Evolutionary conservation across 2,329 filamentous ascomycete species (phyloP).

Genomic region (Calycina marina): DNA sequence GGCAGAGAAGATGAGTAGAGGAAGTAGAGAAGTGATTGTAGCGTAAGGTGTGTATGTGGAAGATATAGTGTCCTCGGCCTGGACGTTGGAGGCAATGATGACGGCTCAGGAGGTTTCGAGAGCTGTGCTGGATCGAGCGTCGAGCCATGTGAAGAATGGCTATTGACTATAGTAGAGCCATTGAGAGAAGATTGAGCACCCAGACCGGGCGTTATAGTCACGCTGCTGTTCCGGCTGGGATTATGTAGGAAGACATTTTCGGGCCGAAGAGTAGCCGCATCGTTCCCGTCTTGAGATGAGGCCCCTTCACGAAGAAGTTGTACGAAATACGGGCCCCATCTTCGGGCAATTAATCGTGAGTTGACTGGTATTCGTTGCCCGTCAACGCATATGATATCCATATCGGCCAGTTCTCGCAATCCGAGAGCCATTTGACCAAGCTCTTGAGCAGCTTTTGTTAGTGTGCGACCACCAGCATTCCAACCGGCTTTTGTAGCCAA

Average conservation of each 20-base stretch:
- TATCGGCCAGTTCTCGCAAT: constrained; percentile 79
- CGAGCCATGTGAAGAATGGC: constrained; percentile 18
- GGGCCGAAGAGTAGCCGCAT: constrained; percentile 62
- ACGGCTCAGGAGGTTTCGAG: constrained; percentile 12
- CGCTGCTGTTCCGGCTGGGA: constrained; percentile 59
- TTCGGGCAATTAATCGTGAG: constrained; percentile 69
- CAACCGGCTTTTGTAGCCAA: constrained; percentile 37
- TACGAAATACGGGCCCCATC: constrained; percentile 95
- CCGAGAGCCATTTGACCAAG: constrained; percentile 68
- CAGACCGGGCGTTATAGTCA: constrained; percentile 67
- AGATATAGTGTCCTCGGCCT: constrained; percentile 81
- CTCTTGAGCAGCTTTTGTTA: constrained; percentile 69
- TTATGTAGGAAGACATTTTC: constrained; percentile 35
- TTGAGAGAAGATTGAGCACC: constrained; percentile 32
- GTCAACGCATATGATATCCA: constrained; percentile 88
- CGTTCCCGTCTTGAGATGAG: constrained; percentile 54
- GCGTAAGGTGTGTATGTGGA: constrained; percentile 78
- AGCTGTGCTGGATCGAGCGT: constrained; percentile 6
- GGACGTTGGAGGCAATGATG: constrained; percentile 26
- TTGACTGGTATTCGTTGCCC: constrained; percentile 90
- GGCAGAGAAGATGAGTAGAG: constrained; percentile 88
- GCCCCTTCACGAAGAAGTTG: constrained; percentile 71
- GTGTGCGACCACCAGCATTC: constrained; percentile 60
- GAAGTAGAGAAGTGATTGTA: constrained; percentile 83
- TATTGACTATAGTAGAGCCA: constrained; percentile 31